Conservation (phyloP, 352 stramenopile species). For the Pythium volutum region DNA sequence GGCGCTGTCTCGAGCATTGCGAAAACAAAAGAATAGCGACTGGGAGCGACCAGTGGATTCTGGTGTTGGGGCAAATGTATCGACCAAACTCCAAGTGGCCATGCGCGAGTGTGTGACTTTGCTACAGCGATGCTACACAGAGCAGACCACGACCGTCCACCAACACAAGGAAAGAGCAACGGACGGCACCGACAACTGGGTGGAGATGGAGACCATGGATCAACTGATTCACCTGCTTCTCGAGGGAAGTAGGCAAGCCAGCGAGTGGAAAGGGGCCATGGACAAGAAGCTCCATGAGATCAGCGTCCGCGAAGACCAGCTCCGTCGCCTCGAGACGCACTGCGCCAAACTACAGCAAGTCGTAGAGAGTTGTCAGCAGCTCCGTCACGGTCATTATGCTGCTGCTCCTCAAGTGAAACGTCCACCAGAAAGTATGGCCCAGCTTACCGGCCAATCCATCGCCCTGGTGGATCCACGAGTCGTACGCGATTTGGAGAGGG, state of each 20-base stretch:
- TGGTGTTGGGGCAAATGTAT: neutral
- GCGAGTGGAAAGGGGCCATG: slow-evolving; percentile 40
- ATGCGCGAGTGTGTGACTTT: slow-evolving; percentile 17
- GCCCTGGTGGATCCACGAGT: neutral
- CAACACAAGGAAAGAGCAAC: neutral
- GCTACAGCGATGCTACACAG: neutral
- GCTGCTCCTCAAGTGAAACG: too few species aligned
- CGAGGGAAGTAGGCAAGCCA: slow-evolving; percentile 46
- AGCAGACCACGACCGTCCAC: neutral
- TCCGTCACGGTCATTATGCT: neutral
- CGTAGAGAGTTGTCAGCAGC: slow-evolving; percentile 22
- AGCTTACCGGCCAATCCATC: neutral
- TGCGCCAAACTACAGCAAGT: slow-evolving; percentile 49
- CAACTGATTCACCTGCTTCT: slow-evolving; percentile 13
- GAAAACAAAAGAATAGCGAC: neutral
- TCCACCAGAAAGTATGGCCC: neutral
- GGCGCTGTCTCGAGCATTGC: neutral
- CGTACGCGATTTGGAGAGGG: slow-evolving; percentile 3
- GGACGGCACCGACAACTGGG: neutral
- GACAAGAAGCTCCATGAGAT: slow-evolving; percentile 48
- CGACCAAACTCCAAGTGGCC: neutral
- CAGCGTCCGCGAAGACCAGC: slow-evolving; percentile 36
- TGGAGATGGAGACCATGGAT: neutral
- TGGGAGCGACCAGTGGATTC: neutral
- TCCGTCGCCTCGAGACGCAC: slow-evolving; percentile 35